These are phyloP conservation scores for Aspergillus ochraceus DNA, from an alignment of 2,329 filamentous ascomycete genomes.

Conservation along the genomic window DNA sequence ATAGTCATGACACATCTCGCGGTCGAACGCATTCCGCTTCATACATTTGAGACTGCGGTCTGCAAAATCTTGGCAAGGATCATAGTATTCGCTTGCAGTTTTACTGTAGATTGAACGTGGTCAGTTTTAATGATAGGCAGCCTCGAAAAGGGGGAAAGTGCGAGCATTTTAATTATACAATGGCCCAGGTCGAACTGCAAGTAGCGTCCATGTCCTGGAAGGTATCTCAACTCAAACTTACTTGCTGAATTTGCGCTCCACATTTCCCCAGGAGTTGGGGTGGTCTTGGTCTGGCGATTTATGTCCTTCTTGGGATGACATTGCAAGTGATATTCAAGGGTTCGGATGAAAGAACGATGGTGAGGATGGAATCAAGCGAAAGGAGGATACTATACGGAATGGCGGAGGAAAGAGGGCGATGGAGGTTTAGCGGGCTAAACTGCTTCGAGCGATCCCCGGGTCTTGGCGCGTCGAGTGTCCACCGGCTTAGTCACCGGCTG, in stretches of 20 bases:
- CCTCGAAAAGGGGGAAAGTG: not conserved
- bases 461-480: not conserved
- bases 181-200: not conserved
- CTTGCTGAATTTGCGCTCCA: slow-evolving; percentile 63
- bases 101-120: slow-evolving; percentile 59
- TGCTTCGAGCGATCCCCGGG: not conserved
- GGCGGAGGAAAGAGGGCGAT: not conserved
- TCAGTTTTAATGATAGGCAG: slow-evolving; percentile 6
- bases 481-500: not conserved
- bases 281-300: slow-evolving; percentile 36
- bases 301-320: slow-evolving; percentile 18
- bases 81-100: slow-evolving; percentile 82
- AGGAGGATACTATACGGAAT: slow-evolving; percentile 3
- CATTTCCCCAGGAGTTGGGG: slow-evolving; percentile 58
- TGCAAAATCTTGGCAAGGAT: slow-evolving; percentile 93
- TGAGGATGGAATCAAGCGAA: not conserved
- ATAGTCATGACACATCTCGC: slow-evolving; percentile 88
- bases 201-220: not conserved
- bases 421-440: not conserved
- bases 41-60: slow-evolving; percentile 82
- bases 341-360: not conserved
- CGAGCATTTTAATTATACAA: not conserved
- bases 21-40: slow-evolving; percentile 82
- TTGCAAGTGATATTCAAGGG: not conserved
- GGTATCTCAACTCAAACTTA: slow-evolving; percentile 38